phyloP scores from a whole-genome alignment of 1,284 basidiomycete species.

The Ustilago trichophora region DNA sequence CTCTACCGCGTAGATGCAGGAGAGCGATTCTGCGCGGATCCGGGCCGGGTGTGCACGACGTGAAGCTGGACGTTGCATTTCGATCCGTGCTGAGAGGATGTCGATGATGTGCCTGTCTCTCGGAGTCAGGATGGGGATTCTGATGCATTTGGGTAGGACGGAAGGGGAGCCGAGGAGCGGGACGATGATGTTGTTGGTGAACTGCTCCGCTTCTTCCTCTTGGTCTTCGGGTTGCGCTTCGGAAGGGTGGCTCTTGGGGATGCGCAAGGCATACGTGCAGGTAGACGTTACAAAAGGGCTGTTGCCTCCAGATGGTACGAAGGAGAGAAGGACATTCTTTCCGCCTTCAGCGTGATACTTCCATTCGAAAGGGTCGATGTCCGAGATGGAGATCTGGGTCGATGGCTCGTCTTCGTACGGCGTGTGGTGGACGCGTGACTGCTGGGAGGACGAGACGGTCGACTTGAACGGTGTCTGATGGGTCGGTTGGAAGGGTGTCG shows the following conservation, averaged over 20 bases:
- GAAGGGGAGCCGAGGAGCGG: slow-evolving; percentile 22
- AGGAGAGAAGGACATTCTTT: slow-evolving; percentile 46
- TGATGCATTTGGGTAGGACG: slow-evolving; percentile 15
- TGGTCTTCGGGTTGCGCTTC: slow-evolving; percentile 3
- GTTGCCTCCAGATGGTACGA: slow-evolving; percentile 1
- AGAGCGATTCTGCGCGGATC: slow-evolving; percentile 24
- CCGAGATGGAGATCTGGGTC: slow-evolving; percentile 10
- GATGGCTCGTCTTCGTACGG: neutral
- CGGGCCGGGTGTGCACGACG: slow-evolving; percentile 15
- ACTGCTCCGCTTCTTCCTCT: slow-evolving; percentile 21
- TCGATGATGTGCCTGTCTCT: slow-evolving; percentile 24
- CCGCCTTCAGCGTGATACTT: slow-evolving; percentile 48
- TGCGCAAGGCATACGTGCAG: slow-evolving; percentile 25
- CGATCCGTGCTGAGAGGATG: slow-evolving; percentile 33
- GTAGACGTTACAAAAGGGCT: slow-evolving; percentile 15
- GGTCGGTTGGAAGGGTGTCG: slow-evolving; percentile 34
- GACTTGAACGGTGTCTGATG: slow-evolving; percentile 51
- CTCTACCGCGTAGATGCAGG: slow-evolving; percentile 34
- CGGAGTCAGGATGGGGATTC: slow-evolving; percentile 8
- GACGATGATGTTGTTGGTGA: slow-evolving; percentile 15
- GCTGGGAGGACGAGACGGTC: slow-evolving; percentile 38
- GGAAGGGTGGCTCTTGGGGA: slow-evolving; percentile 6
- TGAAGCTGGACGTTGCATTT: slow-evolving; percentile 23
- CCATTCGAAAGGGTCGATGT: slow-evolving; percentile 39
- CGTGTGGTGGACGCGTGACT: slow-evolving; percentile 20